Conservation (phyloP, 73 alveolate species). For the Stentor coeruleus region DNA sequence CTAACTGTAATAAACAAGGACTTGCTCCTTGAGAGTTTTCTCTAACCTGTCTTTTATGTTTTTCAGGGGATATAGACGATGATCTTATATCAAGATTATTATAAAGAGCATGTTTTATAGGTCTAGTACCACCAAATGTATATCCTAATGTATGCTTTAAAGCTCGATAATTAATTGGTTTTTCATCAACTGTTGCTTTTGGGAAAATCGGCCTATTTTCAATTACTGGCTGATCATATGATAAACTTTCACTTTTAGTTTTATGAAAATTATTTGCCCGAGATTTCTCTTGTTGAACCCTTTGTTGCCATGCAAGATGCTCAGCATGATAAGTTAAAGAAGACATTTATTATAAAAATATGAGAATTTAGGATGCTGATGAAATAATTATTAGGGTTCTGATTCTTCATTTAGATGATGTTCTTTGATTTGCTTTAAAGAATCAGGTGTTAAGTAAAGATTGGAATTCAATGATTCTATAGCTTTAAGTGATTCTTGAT, state of each 20-base stretch:
- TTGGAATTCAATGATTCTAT: background rate
- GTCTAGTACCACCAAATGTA: background rate
- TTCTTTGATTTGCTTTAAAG: too few relatives aligned
- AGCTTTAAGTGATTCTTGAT: background rate
- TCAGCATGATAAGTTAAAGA: slow-evolving; percentile 10
- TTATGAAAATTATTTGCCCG: slow-evolving; percentile 6
- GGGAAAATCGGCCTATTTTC: background rate
- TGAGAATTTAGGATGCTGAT: too few relatives aligned
- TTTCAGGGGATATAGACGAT: too few relatives aligned
- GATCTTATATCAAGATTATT: too few relatives aligned
- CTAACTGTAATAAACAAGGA: too few relatives aligned
- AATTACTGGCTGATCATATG: background rate
- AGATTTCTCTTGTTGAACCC: background rate
- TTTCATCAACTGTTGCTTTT: background rate
- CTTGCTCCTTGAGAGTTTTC: too few relatives aligned
- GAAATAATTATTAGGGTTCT: too few relatives aligned
- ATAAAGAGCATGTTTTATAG: background rate
- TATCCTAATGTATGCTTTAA: background rate
- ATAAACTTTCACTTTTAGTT: background rate
- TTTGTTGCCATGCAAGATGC: slow-evolving; percentile 26
- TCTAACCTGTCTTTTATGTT: too few relatives aligned
- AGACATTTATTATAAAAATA: too few relatives aligned
- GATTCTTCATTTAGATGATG: too few relatives aligned
- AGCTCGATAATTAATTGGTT: background rate
- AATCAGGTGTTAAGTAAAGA: background rate